Evolutionary conservation across 306 rosid species (phyloP), one percentile per base, ranked within the genome.

Genomic region (Prosopis cineraria): DNA sequence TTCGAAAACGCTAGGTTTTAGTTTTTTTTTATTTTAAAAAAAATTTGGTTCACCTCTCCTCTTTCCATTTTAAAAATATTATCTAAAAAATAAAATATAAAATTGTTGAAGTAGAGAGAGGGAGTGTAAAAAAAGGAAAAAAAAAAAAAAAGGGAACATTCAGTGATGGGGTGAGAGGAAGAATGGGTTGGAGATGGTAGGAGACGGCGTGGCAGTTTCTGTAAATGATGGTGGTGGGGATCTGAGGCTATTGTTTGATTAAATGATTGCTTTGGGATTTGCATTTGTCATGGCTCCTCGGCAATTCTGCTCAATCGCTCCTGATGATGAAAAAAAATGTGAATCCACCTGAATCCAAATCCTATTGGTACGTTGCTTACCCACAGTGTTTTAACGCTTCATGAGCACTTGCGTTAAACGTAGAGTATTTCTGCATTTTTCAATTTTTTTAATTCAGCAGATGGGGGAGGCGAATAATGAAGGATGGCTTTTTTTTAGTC

Each of bases 1-100:
- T 92, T 92, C 55, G 97, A 92, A 75, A 92, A 92, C 62, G 97
- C 97, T 78, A 87, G 97, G 82, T 93, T 93, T 87, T 93, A 86
- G 74, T 70, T 55, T 27, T 55, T 25, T 25, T 60, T 50, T 34
- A 33, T 43, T 2, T 10, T 10, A 40, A 36, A 36, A 36, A 2
- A 52, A 20, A 20, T 11, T 75, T 82, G n/a, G 27, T 3, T 0
- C 2, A n/a, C 30, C 5, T 7, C 17, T 50, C 37, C 58, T 73
- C 27, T 7, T 1, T 29, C 50, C 16, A 47, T 40, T 37, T 30
- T 12, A 33, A 4, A 33, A 7, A 31, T 12, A 25, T 33, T 39
- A 4, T 66, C 14, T 20, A 37, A 3, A 6, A 2, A 50, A 66
- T 30, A 8, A 14, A 20, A 17, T 8, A 22, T 52, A 13, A 43